Evolutionary conservation across 768 basidiomycete genomes (phyloP).

Genomic region (Zangia roseola): DNA sequence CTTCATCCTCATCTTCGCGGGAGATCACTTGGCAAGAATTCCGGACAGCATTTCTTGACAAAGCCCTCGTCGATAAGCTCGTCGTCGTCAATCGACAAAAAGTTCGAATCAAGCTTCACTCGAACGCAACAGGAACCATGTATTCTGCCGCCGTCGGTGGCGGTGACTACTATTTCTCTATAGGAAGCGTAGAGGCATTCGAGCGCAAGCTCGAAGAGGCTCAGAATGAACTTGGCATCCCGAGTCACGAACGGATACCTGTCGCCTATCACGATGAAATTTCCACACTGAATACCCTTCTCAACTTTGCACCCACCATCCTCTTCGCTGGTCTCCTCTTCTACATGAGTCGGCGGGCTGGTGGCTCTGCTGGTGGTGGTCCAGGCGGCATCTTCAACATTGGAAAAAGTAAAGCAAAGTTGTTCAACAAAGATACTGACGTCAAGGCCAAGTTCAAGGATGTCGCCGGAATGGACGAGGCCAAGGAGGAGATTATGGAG

Average conservation of each 20-base stretch:
- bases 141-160: slow-evolving; percentile 58
- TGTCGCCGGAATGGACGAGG: slow-evolving; percentile 99
- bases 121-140: slow-evolving; percentile 80
- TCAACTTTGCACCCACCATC: slow-evolving; percentile 94
- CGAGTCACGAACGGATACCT: slow-evolving; percentile 89
- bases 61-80: slow-evolving; percentile 92
- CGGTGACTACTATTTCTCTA: slow-evolving; percentile 89
- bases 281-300: slow-evolving; percentile 72
- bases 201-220: slow-evolving; percentile 94
- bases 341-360: slow-evolving; percentile 78
- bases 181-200: slow-evolving; percentile 95
- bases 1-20: slow-evolving; percentile 51
- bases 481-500: slow-evolving; percentile 99
- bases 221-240: slow-evolving; percentile 89
- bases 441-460: slow-evolving; percentile 93
- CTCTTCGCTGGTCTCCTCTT: slow-evolving; percentile 88
- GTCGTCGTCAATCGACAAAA: slow-evolving; percentile 86
- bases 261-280: slow-evolving; percentile 97
- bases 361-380: slow-evolving; percentile 55
- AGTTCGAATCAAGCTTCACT: slow-evolving; percentile 91
- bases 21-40: slow-evolving; percentile 99
- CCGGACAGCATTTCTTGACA: slow-evolving; percentile 93
- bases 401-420: slow-evolving; percentile 89
- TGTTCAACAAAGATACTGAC: slow-evolving; percentile 97
- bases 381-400: slow-evolving; percentile 95